Conservation (phyloP, 1,284 basidiomycete species). For the Microbotryomycetes sp. region DNA sequence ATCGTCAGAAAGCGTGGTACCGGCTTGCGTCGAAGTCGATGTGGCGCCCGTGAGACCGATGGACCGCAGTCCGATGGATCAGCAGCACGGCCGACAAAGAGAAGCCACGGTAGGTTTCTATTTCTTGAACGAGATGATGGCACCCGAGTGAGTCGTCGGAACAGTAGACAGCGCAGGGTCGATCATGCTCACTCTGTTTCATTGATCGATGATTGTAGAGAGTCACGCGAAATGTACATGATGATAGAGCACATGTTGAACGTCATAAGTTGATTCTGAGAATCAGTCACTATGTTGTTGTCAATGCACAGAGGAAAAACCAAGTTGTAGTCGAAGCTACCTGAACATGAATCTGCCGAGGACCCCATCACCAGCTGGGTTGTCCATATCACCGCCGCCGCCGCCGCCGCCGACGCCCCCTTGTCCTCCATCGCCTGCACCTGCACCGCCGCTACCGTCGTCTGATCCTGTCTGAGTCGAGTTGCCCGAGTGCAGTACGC, state of each 20-base stretch:
- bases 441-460: background rate
- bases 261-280: too few relatives aligned
- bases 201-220: background rate
- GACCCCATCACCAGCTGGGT: background rate
- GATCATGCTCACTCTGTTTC: too few relatives aligned
- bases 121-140: background rate
- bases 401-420: background rate
- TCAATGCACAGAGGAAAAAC: too few relatives aligned
- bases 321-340: too few relatives aligned
- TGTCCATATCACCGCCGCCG: background rate
- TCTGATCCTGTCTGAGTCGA: background rate
- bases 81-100: background rate
- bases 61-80: background rate
- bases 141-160: background rate
- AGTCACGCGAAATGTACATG: background rate
- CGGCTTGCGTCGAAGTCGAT: background rate
- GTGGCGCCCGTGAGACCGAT: background rate
- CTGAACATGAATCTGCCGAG: too few relatives aligned
- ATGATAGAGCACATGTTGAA: background rate
- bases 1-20: background rate
- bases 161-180: background rate
- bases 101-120: background rate
- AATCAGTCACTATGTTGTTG: too few relatives aligned
- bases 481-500: constrained; percentile 4
- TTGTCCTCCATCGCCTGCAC: too few relatives aligned